These are phyloP conservation scores for Podaxis sp. DNA, from an alignment of 768 basidiomycete genomes.

Conservation along the genomic window DNA sequence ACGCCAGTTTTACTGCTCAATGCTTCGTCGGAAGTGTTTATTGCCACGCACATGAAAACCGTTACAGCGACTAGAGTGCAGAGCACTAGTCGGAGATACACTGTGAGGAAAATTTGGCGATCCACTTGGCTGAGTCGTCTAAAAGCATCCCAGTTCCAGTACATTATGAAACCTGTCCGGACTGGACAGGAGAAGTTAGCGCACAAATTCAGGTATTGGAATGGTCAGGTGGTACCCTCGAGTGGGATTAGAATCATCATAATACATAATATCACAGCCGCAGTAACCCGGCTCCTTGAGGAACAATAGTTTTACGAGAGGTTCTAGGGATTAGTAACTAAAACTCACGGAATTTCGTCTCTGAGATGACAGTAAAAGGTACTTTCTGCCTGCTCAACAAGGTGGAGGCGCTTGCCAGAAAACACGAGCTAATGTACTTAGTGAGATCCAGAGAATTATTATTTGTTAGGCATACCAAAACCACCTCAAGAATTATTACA, in stretches of 20 bases:
- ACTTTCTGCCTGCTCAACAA: not conserved
- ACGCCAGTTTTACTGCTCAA: not conserved
- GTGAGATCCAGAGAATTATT: not conserved
- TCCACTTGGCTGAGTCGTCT: not conserved
- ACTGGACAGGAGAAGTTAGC: not conserved
- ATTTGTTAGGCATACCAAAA: not conserved
- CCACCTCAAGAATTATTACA: conserved; percentile 5
- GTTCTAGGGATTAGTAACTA: not conserved
- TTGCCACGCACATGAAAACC: not conserved
- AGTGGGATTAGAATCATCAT: conserved; percentile 2
- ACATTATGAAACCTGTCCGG: conserved; percentile 9
- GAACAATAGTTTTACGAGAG: not conserved
- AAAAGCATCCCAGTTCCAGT: conserved; percentile 9
- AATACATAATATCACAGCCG: not conserved
- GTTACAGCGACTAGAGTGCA: not conserved
- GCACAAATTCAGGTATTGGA: not conserved
- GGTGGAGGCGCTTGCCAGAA: not conserved
- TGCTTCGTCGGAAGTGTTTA: not conserved
- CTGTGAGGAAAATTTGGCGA: conserved; percentile 1
- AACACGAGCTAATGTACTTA: not conserved
- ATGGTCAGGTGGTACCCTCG: not conserved
- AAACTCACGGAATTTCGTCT: not conserved
- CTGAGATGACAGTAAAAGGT: conserved; percentile 13
- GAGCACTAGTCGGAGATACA: not conserved
- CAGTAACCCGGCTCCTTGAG: not conserved